A percentile compares a stretch with the other conserved stretches of the same genome.
phyloP scores from a whole-genome alignment of 257 asterid species.

The Gynochthodes officinalis region DNA sequence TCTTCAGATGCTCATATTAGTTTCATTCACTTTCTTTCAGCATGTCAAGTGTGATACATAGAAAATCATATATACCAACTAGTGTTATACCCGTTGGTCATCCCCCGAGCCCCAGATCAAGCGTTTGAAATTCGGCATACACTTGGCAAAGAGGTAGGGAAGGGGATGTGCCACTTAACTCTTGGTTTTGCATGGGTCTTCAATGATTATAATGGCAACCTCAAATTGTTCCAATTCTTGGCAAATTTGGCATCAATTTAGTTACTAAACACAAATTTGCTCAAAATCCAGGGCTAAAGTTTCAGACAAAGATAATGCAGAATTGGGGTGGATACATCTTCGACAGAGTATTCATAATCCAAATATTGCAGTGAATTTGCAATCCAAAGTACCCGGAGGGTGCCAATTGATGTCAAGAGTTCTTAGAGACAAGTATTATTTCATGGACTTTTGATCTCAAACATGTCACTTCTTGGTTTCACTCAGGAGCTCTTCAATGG shows the following conservation, averaged over 20 bases:
- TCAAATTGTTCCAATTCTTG: no score
- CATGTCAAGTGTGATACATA: no score
- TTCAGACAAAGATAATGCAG: conserved; percentile 40
- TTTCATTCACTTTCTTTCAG: no score
- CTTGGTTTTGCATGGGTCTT: no score
- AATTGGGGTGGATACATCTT: conserved; percentile 77
- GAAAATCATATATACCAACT: no score
- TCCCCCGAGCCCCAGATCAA: no score
- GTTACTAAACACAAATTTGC: neutral
- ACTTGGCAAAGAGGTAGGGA: no score
- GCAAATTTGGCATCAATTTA: neutral
- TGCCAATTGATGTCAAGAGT: conserved; percentile 62
- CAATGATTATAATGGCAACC: no score
- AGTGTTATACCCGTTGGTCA: no score
- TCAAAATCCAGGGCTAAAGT: conserved; percentile 64
- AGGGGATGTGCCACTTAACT: no score
- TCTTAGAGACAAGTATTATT: conserved; percentile 55
- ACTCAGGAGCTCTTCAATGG: neutral
- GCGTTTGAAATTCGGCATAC: no score
- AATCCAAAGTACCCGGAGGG: conserved; percentile 69
- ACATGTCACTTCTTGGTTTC: neutral
- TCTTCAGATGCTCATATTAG: no score
- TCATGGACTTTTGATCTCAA: neutral
- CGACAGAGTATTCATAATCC: conserved; percentile 96
- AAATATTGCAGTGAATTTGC: conserved; percentile 80